A percentile compares a stretch with the other conserved stretches of the same genome.
These are phyloP conservation scores for Cercospora berteroae DNA, from an alignment of 2,329 filamentous ascomycete species.

Conservation along the genomic window DNA sequence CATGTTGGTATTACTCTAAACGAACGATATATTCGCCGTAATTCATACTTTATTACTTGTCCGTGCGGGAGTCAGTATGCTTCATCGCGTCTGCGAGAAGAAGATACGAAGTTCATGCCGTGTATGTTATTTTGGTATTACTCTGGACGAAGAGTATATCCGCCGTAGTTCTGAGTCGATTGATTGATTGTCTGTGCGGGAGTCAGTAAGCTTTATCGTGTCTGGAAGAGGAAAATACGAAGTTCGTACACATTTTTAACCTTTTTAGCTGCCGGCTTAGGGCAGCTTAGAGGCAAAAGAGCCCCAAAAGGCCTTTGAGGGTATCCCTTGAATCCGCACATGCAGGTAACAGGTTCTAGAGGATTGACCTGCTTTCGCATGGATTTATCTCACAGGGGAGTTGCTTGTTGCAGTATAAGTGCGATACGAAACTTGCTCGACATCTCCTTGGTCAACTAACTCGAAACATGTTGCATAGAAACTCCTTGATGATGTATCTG, in stretches of 20 bases:
- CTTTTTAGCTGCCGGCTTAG: too few species aligned
- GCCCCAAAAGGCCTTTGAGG: too few species aligned
- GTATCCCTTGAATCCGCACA: too few species aligned
- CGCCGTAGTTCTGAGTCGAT: not conserved
- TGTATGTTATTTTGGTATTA: not conserved
- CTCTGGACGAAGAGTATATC: not conserved
- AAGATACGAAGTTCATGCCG: not conserved
- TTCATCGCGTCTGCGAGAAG: not conserved
- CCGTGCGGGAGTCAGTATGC: not conserved
- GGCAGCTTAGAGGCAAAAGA: too few species aligned
- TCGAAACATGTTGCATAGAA: too few species aligned
- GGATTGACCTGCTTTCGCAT: not conserved
- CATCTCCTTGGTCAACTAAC: not conserved
- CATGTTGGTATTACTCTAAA: not conserved
- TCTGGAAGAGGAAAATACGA: not conserved
- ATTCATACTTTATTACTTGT: not conserved
- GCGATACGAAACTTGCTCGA: not conserved
- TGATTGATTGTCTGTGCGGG: not conserved
- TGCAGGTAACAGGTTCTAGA: too few species aligned
- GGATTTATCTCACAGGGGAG: not conserved
- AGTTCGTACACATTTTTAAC: too few species aligned
- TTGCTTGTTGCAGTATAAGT: not conserved
- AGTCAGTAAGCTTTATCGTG: not conserved
- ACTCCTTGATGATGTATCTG: not conserved
- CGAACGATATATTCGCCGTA: not conserved